Base-by-base conservation (phyloP, 306 rosid species). In the Carpinus viminea region DNA sequence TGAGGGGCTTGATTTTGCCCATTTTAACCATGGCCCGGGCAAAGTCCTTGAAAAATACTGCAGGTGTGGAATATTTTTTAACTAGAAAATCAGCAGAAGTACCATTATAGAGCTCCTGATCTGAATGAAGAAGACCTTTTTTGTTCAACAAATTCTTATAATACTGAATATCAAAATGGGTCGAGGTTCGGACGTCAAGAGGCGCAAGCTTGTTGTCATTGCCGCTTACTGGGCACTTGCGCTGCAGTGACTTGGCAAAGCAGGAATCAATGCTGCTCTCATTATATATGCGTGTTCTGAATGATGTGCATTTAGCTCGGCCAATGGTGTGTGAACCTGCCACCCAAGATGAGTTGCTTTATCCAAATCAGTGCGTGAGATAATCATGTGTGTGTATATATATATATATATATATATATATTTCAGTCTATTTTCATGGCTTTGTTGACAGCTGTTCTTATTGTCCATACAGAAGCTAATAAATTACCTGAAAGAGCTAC, bases 271-370 rank as follows among this genome's bases (percentile, higher is more conserved):
- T 79, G 77, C 78, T 83, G 83, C 88, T 62, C 56, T 90, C 95
- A 7, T 82, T 87, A 76, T 83, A 87, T 80, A 88, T 83, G 62
- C 75, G 92, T 52, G 83, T 7, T 28, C 88, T 77, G 80, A 88
- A 88, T 38, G 68, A 8, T 36, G 26, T 64, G 83, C 92, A 86
- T 76, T 84, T 79, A 16, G 91, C 86, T 60, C 82, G 82, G 17
- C 94, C 91, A 52, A 90, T 82, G 17, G 94, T 90, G 59, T 90
- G 94, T 24, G 56, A 75, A 28, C 93, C 93, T 86, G 87, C 65
- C 59, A 83, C 43, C 56, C 20, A 62, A 52, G 59, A 34, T 15
- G 48, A 38, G 10, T 13, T 46, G 13, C 52, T 13, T 6, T 20
- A 31, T 15, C 5, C 21, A 31, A 47, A 34, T 64, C 70, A 34